Base-by-base conservation (phyloP, 352 stramenopile species). In the Phytophthora syringae region DNA sequence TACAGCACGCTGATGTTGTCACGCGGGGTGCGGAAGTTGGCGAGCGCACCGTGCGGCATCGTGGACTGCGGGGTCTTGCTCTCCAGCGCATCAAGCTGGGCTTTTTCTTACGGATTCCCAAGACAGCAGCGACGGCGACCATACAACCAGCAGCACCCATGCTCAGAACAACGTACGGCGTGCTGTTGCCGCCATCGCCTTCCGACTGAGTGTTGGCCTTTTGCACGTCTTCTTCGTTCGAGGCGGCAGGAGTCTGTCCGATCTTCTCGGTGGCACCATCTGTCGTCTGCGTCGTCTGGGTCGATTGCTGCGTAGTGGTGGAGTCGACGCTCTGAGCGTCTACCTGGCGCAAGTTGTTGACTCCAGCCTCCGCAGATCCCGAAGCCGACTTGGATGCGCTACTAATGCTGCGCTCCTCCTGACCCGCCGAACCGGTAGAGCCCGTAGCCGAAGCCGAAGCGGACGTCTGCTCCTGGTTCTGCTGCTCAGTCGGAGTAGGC, bases 81-180 rank as follows among this genome's bases (percentile, higher is more conserved):
- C 48, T 92, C 81, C 18, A 88, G 56, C 22, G 75, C 77, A 25
- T 92, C 83, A 7, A 92, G 60, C 36, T 61, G 22, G 32, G 72
- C 51, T 92, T 89, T 74, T 92, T 92, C 77, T 84, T 81, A 54
- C 83, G 82, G 34, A 89, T 55, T 0, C 79, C 80, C 11, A 92
- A 67, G 63, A 92, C 88, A 24, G 72, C 80, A 0, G 63, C 73
- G 5, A 49, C 83, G 9, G 83, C 83, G 15, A 90, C 73, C 22
- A 82, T 68, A 36, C 68, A 79, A 0, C 77, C 79, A 5, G 51
- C 72, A 0, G 65, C 60, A n/a, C 82, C 51, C 3, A 83, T 43
- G 15, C 60, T 28, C 20, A 82, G 5, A 9, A 92, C 63, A 60
- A 87, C 63, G 16, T 75, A 60, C 21, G 65, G 68, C 0, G 77